Evolutionary conservation across 805 yeast genomes (phyloP), one percentile per base, ranked within the genome.

Genomic region (Saturnispora quitensis): DNA sequence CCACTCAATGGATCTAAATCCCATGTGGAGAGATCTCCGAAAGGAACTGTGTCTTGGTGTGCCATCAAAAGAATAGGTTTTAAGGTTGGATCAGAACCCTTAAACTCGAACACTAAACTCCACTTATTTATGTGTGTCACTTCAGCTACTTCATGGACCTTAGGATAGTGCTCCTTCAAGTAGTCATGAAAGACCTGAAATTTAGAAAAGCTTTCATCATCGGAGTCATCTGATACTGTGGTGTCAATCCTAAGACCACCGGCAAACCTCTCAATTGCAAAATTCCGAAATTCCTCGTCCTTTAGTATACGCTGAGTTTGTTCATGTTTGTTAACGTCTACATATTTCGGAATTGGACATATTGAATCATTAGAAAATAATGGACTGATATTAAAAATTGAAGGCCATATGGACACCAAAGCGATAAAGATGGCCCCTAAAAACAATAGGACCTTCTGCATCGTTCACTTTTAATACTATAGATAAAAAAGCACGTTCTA

Each of bases 31-130:
- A 66, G 63, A 58, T 81, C 85, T 24, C 74, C 77, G 9, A 84
- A 82, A 0, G 95, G 95, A 18, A 86, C 95, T 5, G 82, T 87
- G 60, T 86, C 95, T 64, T 80, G 85, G 63, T 86, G 95, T 1
- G 91, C 90, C 62, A 84, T 79, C 48, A 86, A 71, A 64, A 86
- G 59, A 33, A 82, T 56, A 7, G 95, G 95, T 62, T 83, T 81
- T 54, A 81, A 68, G 6, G 62, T 48, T 20, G 61, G 42, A 47
- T 76, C 60, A 5, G 76, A 63, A 5, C 95, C 93, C 53, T 73
- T 61, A 77, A 86, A 78, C 17, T 86, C 81, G 62, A 71, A 74
- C 2, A 87, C 71, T 50, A 87, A 68, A 3, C 86, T 88, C 56
- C 78, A 77, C 5, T 78, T 72, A 63, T 85, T 85, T 50, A 84